Conservation (phyloP, 2,329 filamentous ascomycete genomes). For the Clarireedia homoeocarpa region DNA sequence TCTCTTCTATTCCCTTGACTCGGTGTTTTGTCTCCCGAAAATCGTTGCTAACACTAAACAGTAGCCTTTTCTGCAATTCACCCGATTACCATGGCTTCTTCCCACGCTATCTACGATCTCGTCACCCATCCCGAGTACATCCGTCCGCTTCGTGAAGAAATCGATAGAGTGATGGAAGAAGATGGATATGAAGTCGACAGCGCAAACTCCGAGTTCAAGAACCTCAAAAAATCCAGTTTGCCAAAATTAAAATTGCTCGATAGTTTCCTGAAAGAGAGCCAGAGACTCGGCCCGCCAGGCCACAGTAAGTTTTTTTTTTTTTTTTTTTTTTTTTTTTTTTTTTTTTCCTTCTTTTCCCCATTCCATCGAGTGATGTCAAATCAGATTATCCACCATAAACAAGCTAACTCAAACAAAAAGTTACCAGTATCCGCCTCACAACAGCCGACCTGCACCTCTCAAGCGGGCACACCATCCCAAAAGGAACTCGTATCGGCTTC, state of each 20-base stretch:
- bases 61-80: conserved; percentile 38
- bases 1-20: not conserved
- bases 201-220: conserved; percentile 26
- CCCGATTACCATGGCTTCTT: conserved; percentile 39
- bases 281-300: conserved; percentile 29
- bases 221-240: conserved; percentile 26
- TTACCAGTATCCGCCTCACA: not conserved
- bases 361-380: not conserved
- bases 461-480: not conserved
- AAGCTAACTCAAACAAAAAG: not conserved
- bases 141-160: conserved; percentile 20
- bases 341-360: not conserved
- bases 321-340: not conserved
- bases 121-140: conserved; percentile 39
- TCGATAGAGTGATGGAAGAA: conserved; percentile 24
- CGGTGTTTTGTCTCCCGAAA: not conserved
- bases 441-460: not conserved
- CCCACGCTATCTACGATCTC: conserved; percentile 45
- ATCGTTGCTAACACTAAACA: not conserved
- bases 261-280: conserved; percentile 36
- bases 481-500: not conserved
- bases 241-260: conserved; percentile 31
- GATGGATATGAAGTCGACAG: conserved; percentile 41
- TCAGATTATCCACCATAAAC: not conserved
- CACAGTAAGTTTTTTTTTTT: not conserved